Conservation (phyloP, 176 grass and related monocot species). For the Avena sativa region DNA sequence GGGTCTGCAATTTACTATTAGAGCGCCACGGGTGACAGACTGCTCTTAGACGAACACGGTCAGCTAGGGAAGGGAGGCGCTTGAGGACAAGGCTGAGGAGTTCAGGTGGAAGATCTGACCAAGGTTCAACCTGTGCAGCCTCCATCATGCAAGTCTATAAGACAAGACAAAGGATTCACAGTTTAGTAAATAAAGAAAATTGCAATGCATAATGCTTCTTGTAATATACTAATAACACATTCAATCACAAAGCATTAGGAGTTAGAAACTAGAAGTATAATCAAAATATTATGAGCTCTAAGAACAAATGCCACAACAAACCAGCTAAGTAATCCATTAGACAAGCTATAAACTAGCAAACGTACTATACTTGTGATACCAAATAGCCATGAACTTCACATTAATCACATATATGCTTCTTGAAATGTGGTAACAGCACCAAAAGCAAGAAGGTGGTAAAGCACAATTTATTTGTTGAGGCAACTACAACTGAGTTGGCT, state of each 20-base stretch:
- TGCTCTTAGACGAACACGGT: conserved; percentile 23
- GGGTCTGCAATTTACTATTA: neutral
- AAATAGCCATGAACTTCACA: neutral
- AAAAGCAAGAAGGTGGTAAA: neutral
- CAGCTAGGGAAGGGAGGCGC: conserved; percentile 6
- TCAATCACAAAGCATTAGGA: neutral
- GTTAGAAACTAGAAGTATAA: neutral
- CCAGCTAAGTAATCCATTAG: neutral
- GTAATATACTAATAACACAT: neutral
- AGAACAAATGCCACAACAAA: neutral
- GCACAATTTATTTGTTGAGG: neutral
- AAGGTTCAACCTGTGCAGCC: neutral
- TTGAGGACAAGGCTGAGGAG: conserved; percentile 14
- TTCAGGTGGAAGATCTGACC: conserved; percentile 1
- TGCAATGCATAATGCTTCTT: neutral
- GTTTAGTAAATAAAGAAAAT: neutral
- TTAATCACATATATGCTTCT: neutral
- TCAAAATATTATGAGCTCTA: neutral
- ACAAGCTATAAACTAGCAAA: neutral
- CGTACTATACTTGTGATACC: neutral
- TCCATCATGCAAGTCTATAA: conserved; percentile 4
- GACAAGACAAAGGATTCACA: neutral
- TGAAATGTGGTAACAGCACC: neutral
- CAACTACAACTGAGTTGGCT: neutral
- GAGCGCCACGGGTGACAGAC: conserved; percentile 21